Base-by-base conservation (phyloP, 1,139 yeast species). In the Candida albicans region DNA sequence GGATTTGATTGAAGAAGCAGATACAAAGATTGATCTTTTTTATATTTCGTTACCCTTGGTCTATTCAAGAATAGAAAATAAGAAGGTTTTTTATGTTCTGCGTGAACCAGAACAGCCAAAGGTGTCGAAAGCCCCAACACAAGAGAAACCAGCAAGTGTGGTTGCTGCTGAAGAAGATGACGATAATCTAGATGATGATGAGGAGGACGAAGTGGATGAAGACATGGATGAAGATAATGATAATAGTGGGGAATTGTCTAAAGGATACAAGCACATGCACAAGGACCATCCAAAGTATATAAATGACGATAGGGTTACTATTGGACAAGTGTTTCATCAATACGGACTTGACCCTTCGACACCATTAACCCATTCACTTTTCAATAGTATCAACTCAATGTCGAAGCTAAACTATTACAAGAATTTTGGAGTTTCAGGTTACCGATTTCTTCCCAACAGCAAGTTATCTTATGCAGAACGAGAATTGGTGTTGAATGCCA, bases 311-410 rank as follows among this genome's bases (percentile, higher is more conserved):
- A 55, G 56, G 37, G 62, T 73, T 29, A 68, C 73, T 1, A 52
- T 72, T 1, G 57, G 62, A 27, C 77, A 70, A 42, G 70, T 70
- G 8, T 73, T 73, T 50, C 77, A 77, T 9, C 69, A 68, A 39
- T 70, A 70, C 50, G 74, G 74, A 3, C 42, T 54, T n/a, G 59
- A 62, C n/a, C 65, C 61, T 32, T 52, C 67, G 9, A 50, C 61
- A 3, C 48, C 64, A 8, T 52, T 63, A 38, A 65, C 55, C 26
- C 75, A 68, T 49, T 63, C 73, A 0, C 55, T 67, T 24, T 73
- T 72, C 52, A 68, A 68, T 40, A 51, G 69, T 5, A 61, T 73
- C 31, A 70, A 65, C 25, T 58, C 62, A 25, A 44, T 61, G 8
- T 59, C 73, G 10, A 73, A 73, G 47, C 58, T 67, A 43, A 72